phyloP scores from a whole-genome alignment of 495 filamentous ascomycete species.

The Penicillium coffeae region DNA sequence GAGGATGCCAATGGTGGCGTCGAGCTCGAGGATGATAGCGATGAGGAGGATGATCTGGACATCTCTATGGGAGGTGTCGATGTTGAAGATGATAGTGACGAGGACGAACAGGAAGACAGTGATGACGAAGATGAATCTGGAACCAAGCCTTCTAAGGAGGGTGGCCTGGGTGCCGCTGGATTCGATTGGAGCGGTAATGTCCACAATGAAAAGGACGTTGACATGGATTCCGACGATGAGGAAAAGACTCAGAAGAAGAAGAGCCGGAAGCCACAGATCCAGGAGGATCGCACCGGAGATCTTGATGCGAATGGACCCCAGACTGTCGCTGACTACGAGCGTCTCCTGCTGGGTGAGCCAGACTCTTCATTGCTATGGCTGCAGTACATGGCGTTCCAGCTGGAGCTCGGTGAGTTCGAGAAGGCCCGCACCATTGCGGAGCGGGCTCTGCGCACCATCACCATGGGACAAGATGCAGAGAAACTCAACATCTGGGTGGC shows the following conservation, averaged over 20 bases:
- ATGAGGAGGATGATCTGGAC: slow-evolving; percentile 36
- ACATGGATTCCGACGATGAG: slow-evolving; percentile 47
- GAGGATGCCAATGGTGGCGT: slow-evolving; percentile 42
- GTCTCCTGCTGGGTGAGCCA: slow-evolving; percentile 84
- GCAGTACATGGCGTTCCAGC: slow-evolving; percentile 93
- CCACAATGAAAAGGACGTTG: slow-evolving; percentile 41
- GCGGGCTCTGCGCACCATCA: slow-evolving; percentile 83
- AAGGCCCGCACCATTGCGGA: slow-evolving; percentile 85
- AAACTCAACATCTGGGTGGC: slow-evolving; percentile 95
- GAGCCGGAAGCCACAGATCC: slow-evolving; percentile 70
- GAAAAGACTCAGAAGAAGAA: slow-evolving; percentile 72
- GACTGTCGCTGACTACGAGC: slow-evolving; percentile 85
- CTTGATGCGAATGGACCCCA: slow-evolving; percentile 88
- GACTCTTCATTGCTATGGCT: slow-evolving; percentile 89
- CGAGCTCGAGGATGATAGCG: slow-evolving; percentile 40
- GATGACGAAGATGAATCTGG: slow-evolving; percentile 39
- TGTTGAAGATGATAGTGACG: slow-evolving; percentile 34
- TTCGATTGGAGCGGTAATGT: slow-evolving; percentile 83
- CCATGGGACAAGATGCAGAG: slow-evolving; percentile 79
- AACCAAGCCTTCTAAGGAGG: slow-evolving; percentile 23
- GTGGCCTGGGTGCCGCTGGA: slow-evolving; percentile 68
- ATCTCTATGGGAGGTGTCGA: slow-evolving; percentile 50
- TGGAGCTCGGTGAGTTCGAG: slow-evolving; percentile 80
- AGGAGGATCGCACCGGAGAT: slow-evolving; percentile 83
- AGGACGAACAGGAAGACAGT: slow-evolving; percentile 35